phyloP scores from a whole-genome alignment of 768 basidiomycete genomes.

The Kwoniella europaea region DNA sequence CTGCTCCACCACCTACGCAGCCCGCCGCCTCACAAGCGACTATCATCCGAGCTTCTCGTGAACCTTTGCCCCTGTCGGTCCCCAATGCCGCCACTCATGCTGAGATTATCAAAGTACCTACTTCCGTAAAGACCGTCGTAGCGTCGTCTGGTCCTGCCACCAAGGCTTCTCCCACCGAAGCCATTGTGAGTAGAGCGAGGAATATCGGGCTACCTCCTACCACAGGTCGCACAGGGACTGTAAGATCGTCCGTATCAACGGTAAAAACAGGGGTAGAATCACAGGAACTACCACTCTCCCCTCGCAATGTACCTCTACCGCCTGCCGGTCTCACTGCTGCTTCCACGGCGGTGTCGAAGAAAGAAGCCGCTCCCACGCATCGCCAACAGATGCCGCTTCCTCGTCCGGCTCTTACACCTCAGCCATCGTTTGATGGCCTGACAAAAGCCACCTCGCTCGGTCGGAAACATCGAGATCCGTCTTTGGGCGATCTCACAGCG shows the following conservation, averaged over 20 bases:
- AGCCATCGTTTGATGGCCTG: constrained; percentile 24
- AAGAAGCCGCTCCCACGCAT: constrained; percentile 8
- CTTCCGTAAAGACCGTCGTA: constrained; percentile 5
- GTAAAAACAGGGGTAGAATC: neutral
- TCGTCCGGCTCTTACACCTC: constrained; percentile 32
- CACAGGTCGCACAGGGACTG: neutral
- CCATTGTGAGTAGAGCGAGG: neutral
- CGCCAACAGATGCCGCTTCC: constrained; percentile 24
- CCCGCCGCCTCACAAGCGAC: constrained; percentile 4
- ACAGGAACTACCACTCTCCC: neutral
- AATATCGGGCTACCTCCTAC: neutral
- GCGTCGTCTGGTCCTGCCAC: constrained; percentile 3
- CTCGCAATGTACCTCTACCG: constrained; percentile 3
- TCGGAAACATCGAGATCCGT: constrained; percentile 22
- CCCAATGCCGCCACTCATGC: neutral
- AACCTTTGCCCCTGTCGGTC: constrained; percentile 12
- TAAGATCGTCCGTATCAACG: neutral
- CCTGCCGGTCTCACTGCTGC: neutral
- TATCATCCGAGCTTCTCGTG: constrained; percentile 10
- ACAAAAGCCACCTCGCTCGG: constrained; percentile 3
- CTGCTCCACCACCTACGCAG: neutral
- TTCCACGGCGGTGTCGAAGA: neutral
- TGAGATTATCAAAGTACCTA: constrained; percentile 2
- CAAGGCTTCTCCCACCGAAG: constrained; percentile 5
- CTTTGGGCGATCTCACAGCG: constrained; percentile 22